Evolutionary conservation across 768 basidiomycete species (phyloP).

Genomic region (Boletus speciosus): DNA sequence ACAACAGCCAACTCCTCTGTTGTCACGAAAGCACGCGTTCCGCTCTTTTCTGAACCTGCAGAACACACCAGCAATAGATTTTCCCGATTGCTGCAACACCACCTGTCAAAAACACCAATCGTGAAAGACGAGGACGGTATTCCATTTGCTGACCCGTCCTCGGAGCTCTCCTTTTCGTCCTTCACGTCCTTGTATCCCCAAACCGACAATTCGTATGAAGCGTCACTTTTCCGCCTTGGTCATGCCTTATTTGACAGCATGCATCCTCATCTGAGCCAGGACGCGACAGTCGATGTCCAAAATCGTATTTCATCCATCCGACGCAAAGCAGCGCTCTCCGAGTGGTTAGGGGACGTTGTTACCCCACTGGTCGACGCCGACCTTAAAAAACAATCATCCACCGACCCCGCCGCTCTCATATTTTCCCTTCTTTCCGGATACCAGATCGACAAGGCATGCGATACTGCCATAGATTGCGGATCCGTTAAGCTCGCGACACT

Average conservation of each 20-base stretch:
- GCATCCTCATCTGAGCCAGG: conserved; percentile 54
- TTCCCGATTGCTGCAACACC: conserved; percentile 68
- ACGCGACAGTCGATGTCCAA: conserved; percentile 57
- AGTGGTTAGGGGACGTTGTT: conserved; percentile 80
- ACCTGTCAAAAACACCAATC: conserved; percentile 71
- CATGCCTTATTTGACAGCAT: conserved; percentile 85
- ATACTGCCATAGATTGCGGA: conserved; percentile 67
- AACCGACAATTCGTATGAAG: conserved; percentile 70
- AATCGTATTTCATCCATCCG: conserved; percentile 60
- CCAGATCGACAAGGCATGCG: conserved; percentile 80
- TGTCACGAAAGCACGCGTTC: conserved; percentile 49
- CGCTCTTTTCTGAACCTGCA: conserved; percentile 34
- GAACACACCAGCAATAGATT: conserved; percentile 41
- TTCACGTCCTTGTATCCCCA: conserved; percentile 69
- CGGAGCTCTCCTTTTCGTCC: conserved; percentile 70
- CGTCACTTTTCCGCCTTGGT: conserved; percentile 83
- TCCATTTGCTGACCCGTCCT: conserved; percentile 65
- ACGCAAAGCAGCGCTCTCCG: conserved; percentile 74
- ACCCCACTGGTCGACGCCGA: conserved; percentile 69
- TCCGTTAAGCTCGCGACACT: conserved; percentile 86
- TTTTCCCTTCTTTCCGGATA: conserved; percentile 85
- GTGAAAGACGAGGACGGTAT: conserved; percentile 63
- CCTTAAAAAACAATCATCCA: conserved; percentile 47
- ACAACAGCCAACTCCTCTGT: conserved; percentile 60
- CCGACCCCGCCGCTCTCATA: conserved; percentile 47